Conservation (phyloP, 805 yeast species). For the Crinitomyces ghanaensis region DNA sequence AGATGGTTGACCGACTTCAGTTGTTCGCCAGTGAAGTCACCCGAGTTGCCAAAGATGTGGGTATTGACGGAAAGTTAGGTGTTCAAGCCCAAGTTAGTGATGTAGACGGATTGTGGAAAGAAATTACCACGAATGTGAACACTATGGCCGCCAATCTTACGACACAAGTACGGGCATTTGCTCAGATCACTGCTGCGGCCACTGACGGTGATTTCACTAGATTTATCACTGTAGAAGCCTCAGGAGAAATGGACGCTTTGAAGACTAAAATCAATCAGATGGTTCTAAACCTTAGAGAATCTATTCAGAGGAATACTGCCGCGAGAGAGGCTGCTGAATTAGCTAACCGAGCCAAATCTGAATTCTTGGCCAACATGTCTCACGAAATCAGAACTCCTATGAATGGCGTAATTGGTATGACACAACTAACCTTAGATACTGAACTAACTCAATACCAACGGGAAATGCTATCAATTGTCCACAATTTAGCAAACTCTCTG, state of each 20-base stretch:
- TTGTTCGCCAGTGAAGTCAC: constrained; percentile 83
- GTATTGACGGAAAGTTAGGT: constrained; percentile 86
- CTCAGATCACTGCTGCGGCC: constrained; percentile 88
- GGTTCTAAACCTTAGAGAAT: constrained; percentile 79
- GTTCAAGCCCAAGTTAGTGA: constrained; percentile 86
- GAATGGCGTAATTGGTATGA: constrained; percentile 90
- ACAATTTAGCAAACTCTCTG: constrained; percentile 74
- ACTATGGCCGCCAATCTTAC: constrained; percentile 92
- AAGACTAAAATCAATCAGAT: constrained; percentile 55
- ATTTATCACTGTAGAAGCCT: constrained; percentile 82
- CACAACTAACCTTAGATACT: constrained; percentile 78
- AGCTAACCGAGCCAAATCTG: constrained; percentile 82
- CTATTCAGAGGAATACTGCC: constrained; percentile 83
- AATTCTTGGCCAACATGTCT: constrained; percentile 79
- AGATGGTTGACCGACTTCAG: constrained; percentile 86
- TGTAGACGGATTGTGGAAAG: constrained; percentile 88
- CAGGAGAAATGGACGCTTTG: constrained; percentile 71
- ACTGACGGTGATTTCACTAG: constrained; percentile 89
- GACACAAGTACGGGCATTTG: constrained; percentile 86
- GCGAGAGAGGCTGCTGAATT: constrained; percentile 92
- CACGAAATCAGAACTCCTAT: constrained; percentile 85
- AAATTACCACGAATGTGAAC: constrained; percentile 80
- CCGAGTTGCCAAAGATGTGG: constrained; percentile 84
- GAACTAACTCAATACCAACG: constrained; percentile 85
- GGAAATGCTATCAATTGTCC: constrained; percentile 83